Base-by-base conservation (phyloP, 202 grass and related monocot species). In the Musa balbisiana region DNA sequence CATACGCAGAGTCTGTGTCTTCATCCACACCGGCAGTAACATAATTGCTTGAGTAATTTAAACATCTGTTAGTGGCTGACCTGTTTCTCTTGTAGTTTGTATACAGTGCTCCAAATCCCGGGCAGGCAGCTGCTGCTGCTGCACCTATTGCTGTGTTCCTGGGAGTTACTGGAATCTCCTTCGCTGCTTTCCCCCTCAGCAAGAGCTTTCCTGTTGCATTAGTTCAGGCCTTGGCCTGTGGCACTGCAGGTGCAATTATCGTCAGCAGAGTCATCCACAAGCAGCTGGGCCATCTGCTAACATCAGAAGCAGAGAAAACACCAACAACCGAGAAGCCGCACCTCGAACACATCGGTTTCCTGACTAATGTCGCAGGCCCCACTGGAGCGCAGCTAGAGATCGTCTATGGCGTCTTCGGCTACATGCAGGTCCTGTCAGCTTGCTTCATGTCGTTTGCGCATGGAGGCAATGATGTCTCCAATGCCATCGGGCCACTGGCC, bases 401-500 rank as follows among this genome's bases (percentile, higher is more conserved):
- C 55, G 95, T 99, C 21, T 99, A 99, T 19, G 80, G 91, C 13
- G 89, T 99, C 26, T 95, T 99, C 69, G 91, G 91, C 52, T 92
- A 99, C 81, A 88, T 99, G 95, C 95, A 99, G 77, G 82, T 99
- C 62, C 67, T 99, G 69, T 99, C 95, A 60, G 95, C 95, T 76
- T 99, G 95, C 79, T 99, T 99, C 88, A 99, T 99, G 95, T 99
- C 95, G 75, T 94, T 99, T 58, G 91, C 89, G 74, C 95, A 99
- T 27, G 95, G 95, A 76, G 91, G 89, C 53, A 99, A 99, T 66
- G 95, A 99, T 16, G 95, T 95, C 65, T 99, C 95, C 27, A 99
- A 99, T 84, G 95, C 95, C 25, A 95, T 92, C 56, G 95, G 95
- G 5, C 95, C 95, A 1, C 69, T 99, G 63, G 95, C 95, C 4